phyloP scores from a whole-genome alignment of 2,329 filamentous ascomycete genomes.

The Ophiostoma sp. region DNA sequence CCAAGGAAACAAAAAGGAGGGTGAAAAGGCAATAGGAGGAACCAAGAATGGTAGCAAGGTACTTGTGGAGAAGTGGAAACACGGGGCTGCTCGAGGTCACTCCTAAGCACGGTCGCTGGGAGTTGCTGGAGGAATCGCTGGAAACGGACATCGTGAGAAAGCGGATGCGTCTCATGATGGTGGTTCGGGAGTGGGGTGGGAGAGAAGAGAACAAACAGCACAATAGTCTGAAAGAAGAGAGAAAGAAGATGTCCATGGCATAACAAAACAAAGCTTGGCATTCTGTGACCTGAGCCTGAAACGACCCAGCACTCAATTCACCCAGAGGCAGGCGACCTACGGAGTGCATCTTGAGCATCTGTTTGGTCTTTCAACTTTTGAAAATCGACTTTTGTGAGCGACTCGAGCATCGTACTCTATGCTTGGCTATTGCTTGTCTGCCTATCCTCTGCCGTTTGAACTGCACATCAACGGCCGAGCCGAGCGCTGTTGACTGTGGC shows the following conservation, averaged over 20 bases:
- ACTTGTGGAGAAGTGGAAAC: background rate
- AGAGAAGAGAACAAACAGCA: background rate
- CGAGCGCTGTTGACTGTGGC: background rate
- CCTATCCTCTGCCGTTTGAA: background rate
- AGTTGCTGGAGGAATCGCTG: background rate
- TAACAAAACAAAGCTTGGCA: constrained; percentile 22
- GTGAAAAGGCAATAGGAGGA: background rate
- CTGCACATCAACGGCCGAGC: constrained; percentile 13
- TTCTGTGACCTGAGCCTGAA: constrained; percentile 10
- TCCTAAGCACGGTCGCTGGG: background rate
- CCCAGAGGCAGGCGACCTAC: constrained; percentile 16
- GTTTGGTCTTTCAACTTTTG: background rate
- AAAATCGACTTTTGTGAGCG: background rate
- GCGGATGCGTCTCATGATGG: constrained; percentile 21
- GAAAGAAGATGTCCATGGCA: background rate
- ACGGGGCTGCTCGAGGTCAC: constrained; percentile 5
- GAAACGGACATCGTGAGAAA: constrained; percentile 7
- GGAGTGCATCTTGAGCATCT: constrained; percentile 1
- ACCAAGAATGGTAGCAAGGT: background rate
- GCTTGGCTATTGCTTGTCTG: background rate
- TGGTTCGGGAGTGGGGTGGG: background rate
- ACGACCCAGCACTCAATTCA: background rate
- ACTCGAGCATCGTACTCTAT: background rate
- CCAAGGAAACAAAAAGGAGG: background rate
- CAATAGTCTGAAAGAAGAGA: background rate